Base-by-base conservation (phyloP, 768 basidiomycete species). In the Sarcomyxa edulis region DNA sequence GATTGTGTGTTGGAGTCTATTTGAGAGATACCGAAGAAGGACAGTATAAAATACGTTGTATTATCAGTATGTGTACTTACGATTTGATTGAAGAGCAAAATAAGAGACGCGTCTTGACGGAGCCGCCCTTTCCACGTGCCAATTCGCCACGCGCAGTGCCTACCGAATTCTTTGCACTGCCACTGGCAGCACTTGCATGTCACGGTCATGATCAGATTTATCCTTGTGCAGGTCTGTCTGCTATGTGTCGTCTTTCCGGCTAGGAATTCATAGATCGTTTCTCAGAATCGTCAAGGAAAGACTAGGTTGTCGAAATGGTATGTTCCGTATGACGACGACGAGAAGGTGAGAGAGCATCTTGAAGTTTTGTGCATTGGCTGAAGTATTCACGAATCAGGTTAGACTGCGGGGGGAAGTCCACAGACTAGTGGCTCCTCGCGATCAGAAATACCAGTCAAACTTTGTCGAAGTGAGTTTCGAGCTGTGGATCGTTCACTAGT, bases 401-500 rank as follows among this genome's bases (percentile, higher is more conserved):
- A 79, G 94, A 37, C 72, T 98, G 42, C 78, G 95, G 14, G 95
- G 96, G 3, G 96, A 99, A 59, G 95, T 99, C 1, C 96, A 99
- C 59, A 73, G 96, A 24, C 62, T 98, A 45, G 90, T 99, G 8
- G 96, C 96, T 0, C 93, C 96, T 12, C 68, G 96, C 46, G 96
- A 99, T 61, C 93, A 97, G 68, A 97, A 97, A 64, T 96, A 97
- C 49, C 96, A 98, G 61, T 95, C 91, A 16, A 99, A 99, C 59
- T 98, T 98, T 50, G 96, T 98, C 23, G 96, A 99, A 78, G 95
- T 95, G 38, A 32, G 79, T 54, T 27, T 10, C 20, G n/a, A n/a
- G n/a, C n/a, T n/a, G n/a, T n/a, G n/a, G n/a, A n/a, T n/a, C n/a
- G 34, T 32, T 29, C 26, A 24, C 22, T 28, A 12, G 10, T 18